These are phyloP conservation scores for Russula griseocarnosa DNA, from an alignment of 768 basidiomycete genomes.

Conservation along the genomic window DNA sequence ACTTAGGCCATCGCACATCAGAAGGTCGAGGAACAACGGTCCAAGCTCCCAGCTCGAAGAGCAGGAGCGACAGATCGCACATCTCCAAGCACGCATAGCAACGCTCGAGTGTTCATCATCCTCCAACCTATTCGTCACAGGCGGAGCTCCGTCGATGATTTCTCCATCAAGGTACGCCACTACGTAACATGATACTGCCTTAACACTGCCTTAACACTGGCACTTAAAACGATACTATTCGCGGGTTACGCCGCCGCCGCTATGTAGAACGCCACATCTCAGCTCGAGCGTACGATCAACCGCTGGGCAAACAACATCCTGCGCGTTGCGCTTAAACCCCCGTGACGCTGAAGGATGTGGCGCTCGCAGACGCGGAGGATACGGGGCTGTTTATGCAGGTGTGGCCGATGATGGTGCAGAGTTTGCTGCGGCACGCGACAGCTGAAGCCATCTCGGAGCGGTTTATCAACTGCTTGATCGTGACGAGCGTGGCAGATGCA, in stretches of 20 bases:
- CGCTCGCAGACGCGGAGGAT: slow-evolving; percentile 56
- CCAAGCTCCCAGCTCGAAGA: slow-evolving; percentile 70
- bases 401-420: slow-evolving; percentile 70
- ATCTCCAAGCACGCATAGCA: slow-evolving; percentile 64
- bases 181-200: neutral
- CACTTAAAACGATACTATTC: neutral
- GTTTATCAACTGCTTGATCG: slow-evolving; percentile 79
- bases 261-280: slow-evolving; percentile 63
- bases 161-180: slow-evolving; percentile 68
- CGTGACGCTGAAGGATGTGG: slow-evolving; percentile 55
- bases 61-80: slow-evolving; percentile 78
- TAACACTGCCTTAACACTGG: too few species aligned
- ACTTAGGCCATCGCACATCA: slow-evolving; percentile 81
- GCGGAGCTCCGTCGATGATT: slow-evolving; percentile 77
- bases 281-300: slow-evolving; percentile 75
- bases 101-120: slow-evolving; percentile 64
- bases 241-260: neutral
- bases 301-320: slow-evolving; percentile 82
- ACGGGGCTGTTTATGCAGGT: slow-evolving; percentile 35
- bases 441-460: slow-evolving; percentile 73
- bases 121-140: slow-evolving; percentile 37
- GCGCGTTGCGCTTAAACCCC: slow-evolving; percentile 50
- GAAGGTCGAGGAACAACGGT: slow-evolving; percentile 83
- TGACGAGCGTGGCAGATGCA: slow-evolving; percentile 82
- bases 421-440: slow-evolving; percentile 75